These are phyloP conservation scores for Penicillium frequentans DNA, from an alignment of 2,329 filamentous ascomycete genomes.

Conservation along the genomic window DNA sequence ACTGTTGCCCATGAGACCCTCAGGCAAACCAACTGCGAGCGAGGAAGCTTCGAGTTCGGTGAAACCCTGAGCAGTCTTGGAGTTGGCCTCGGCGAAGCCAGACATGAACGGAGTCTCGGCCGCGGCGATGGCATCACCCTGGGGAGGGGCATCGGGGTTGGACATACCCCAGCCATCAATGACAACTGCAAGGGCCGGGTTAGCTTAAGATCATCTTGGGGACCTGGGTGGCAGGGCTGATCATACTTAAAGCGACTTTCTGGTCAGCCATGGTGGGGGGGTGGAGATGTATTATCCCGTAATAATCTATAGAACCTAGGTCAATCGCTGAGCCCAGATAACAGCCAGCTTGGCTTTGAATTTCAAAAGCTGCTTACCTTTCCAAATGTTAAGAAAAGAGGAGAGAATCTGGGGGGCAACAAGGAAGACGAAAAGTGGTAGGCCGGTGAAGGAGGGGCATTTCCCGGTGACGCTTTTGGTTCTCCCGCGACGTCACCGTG, in stretches of 20 bases:
- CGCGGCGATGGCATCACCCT: conserved; percentile 93
- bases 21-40: conserved; percentile 89
- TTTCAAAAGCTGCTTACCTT: conserved; percentile 7
- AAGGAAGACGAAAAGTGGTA: conserved; percentile 14
- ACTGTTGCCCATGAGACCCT: conserved; percentile 98
- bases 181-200: conserved; percentile 66
- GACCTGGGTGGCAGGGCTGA: conserved; percentile 30
- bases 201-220: conserved; percentile 20
- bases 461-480: conserved; percentile 37
- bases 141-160: conserved; percentile 72
- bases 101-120: conserved; percentile 96
- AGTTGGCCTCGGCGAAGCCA: conserved; percentile 65
- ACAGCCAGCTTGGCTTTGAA: conserved; percentile 1
- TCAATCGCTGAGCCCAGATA: conserved; percentile 21
- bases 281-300: conserved; percentile 11
- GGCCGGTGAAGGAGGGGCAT: conserved; percentile 34
- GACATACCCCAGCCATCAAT: conserved; percentile 98
- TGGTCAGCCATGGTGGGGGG: conserved; percentile 64
- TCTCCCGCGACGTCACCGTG: conserved; percentile 35
- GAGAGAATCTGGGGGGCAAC: conserved; percentile 3
- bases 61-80: conserved; percentile 77
- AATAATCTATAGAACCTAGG: conserved; percentile 15
- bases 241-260: conserved; percentile 67
- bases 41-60: conserved; percentile 95
- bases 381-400: conserved; percentile 14